Percentiles rank a stretch among this genome's conserved stretches.
phyloP scores from a whole-genome alignment of 1,284 basidiomycete species.

The Ceratorhiza oryzae-sativae region DNA sequence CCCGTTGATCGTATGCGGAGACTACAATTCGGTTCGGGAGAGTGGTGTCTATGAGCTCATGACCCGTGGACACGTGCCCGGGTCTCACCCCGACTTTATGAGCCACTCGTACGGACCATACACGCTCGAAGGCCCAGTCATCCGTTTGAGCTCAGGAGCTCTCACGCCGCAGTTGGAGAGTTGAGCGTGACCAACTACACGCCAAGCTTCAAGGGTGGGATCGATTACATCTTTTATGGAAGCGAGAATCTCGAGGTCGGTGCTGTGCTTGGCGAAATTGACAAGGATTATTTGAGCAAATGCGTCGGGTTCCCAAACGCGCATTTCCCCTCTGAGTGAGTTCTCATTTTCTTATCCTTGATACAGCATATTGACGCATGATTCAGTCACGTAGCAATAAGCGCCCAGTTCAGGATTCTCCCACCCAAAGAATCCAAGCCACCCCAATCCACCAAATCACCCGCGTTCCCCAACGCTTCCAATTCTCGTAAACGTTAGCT shows the following conservation, averaged over 20 bases:
- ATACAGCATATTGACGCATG: conserved; percentile 42
- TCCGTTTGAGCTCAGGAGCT: conserved; percentile 80
- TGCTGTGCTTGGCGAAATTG: conserved; percentile 88
- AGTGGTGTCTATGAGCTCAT: conserved; percentile 96
- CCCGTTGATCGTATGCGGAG: conserved; percentile 89
- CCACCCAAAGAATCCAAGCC: conserved; percentile 60
- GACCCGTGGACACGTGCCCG: conserved; percentile 70
- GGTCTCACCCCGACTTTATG: conserved; percentile 93
- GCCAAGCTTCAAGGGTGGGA: conserved; percentile 80
- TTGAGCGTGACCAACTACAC: conserved; percentile 90
- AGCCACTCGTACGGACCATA: conserved; percentile 90
- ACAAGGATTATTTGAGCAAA: conserved; percentile 85
- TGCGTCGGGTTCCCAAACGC: conserved; percentile 97
- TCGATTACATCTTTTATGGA: conserved; percentile 97
- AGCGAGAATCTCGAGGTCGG: conserved; percentile 81
- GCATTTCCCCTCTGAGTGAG: conserved; percentile 95
- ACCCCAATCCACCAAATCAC: conserved; percentile 46
- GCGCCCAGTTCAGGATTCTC: conserved; percentile 76
- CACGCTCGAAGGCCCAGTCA: conserved; percentile 91
- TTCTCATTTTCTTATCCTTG: conserved; percentile 47
- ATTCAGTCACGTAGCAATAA: conserved; percentile 69
- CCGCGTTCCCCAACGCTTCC: conserved; percentile 1
- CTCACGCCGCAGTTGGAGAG: conserved; percentile 75
- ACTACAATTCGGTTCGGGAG: conserved; percentile 90
- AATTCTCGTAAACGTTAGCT: conserved; percentile 37